Conservation (phyloP, 352 stramenopile genomes). For the Elongisporangium anandrum region DNA sequence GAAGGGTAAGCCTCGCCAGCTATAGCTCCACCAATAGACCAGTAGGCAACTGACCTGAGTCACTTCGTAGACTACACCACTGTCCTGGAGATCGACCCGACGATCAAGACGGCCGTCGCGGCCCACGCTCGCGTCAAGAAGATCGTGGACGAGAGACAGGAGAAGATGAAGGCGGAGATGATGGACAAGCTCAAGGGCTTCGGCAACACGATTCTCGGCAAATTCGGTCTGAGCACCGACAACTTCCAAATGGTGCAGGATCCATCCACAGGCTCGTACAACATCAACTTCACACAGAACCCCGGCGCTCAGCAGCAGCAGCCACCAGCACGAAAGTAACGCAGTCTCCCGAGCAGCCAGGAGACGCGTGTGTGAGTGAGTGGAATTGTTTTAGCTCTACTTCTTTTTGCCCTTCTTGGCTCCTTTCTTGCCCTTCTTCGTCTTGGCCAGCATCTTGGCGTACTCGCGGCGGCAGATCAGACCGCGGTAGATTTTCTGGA, state of each 20-base stretch:
- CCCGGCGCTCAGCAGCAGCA: constrained; percentile 4
- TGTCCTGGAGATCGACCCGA: constrained; percentile 92
- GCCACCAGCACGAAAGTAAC: constrained; percentile 4
- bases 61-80: constrained; percentile 83
- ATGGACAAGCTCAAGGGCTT: constrained; percentile 98
- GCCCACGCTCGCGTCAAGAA: constrained; percentile 81
- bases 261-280: constrained; percentile 96
- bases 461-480: constrained; percentile 58
- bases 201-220: constrained; percentile 97
- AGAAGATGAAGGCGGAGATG: constrained; percentile 99
- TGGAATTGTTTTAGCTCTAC: constrained; percentile 20
- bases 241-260: constrained; percentile 99
- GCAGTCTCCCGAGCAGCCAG: neutral
- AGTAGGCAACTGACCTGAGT: constrained; percentile 7
- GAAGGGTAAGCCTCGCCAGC: constrained; percentile 30
- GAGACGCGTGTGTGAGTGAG: neutral
- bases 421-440: constrained; percentile 76
- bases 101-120: constrained; percentile 41
- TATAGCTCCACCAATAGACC: neutral
- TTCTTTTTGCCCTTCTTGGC: constrained; percentile 52
- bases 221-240: constrained; percentile 99
- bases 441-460: constrained; percentile 76
- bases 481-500: constrained; percentile 83
- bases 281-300: constrained; percentile 92
- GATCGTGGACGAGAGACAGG: constrained; percentile 91